Base-by-base conservation (phyloP, 2,329 filamentous ascomycete species). In the Chaetomiaceae sp. region DNA sequence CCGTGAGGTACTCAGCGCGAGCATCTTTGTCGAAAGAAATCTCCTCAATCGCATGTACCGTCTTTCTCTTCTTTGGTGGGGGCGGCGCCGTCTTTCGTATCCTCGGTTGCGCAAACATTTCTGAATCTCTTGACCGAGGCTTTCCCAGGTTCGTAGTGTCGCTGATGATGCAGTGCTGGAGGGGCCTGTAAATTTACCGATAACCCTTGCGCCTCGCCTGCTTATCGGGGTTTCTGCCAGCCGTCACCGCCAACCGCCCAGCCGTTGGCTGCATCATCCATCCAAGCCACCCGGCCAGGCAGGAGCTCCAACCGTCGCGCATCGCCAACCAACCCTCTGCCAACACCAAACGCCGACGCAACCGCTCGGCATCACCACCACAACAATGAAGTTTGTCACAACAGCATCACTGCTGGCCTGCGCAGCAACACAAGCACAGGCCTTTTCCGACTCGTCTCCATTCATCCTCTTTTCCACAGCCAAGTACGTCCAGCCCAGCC, bases 391-490 rank as follows among this genome's bases (percentile, higher is more conserved):
- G 75, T 65, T 77, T 64, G 77, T 76, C 51, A 67, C 72, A 66
- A 65, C 78, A 65, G 70, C 75, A 55, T 69, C 76, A 61, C 66
- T 80, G 46, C 70, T 81, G 65, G 77, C 77, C 63, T 76, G 80
- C 61, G 77, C 80, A 55, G 76, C 77, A 21, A 83, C 78, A 40
- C 47, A 51, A 38, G 61, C 54, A 49, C 74, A 82, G 57, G 91
- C 89, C 23, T 94, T 96, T 69, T 84, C 82, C 58, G 86, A 96
- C 71, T 90, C 91, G 2, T 91, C 89, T 50, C 92, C 94, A 16
- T 94, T 96, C 71, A 80, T 96, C 67, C 74, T 96, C 61, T 86
- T 95, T 69, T 96, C 92, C 29, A 92, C 86, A 41, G 80, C 86
- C 58, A 76, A 85, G 91, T 96, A 85, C 65, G 85, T 66, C 49